Evolutionary conservation across 805 yeast species (phyloP).

Genomic region (Teunomyces tritomae): DNA sequence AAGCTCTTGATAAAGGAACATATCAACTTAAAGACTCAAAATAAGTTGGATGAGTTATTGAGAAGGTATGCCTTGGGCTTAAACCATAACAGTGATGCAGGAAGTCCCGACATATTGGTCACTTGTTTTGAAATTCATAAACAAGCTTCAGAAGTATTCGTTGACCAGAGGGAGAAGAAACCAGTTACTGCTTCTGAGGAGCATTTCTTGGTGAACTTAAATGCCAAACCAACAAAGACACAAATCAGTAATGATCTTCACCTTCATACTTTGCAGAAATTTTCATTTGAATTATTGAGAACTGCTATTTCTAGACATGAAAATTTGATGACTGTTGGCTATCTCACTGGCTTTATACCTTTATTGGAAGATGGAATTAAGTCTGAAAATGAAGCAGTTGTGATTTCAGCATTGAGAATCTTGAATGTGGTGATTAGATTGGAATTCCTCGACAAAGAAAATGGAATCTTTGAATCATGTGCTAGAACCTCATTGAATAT

Average conservation of each 20-base stretch:
- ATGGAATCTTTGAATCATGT: conserved; percentile 52
- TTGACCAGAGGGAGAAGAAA: conserved; percentile 14
- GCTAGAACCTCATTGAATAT: conserved; percentile 60
- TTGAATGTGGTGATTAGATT: conserved; percentile 59
- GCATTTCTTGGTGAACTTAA: conserved; percentile 73
- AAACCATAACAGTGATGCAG: conserved; percentile 60
- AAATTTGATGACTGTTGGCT: conserved; percentile 54
- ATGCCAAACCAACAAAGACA: conserved; percentile 54
- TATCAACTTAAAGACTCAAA: conserved; percentile 64
- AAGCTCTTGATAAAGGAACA: conserved; percentile 59
- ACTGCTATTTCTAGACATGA: conserved; percentile 66
- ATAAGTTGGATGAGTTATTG: conserved; percentile 74
- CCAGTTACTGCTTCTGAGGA: conserved; percentile 45
- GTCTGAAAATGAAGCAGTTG: conserved; percentile 76
- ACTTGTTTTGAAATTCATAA: conserved; percentile 72
- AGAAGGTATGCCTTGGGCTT: conserved; percentile 79
- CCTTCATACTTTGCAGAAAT: conserved; percentile 62
- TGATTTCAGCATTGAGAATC: conserved; percentile 62
- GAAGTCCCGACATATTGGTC: conserved; percentile 56
- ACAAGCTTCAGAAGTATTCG: conserved; percentile 40
- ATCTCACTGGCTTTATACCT: conserved; percentile 74
- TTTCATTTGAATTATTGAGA: conserved; percentile 73
- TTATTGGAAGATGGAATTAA: conserved; percentile 57
- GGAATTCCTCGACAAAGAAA: conserved; percentile 56
- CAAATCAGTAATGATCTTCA: conserved; percentile 57